Percentiles rank a stretch among this genome's conserved stretches.
phyloP scores from a whole-genome alignment of 306 rosid genomes.

The Leucaena leucocephala region DNA sequence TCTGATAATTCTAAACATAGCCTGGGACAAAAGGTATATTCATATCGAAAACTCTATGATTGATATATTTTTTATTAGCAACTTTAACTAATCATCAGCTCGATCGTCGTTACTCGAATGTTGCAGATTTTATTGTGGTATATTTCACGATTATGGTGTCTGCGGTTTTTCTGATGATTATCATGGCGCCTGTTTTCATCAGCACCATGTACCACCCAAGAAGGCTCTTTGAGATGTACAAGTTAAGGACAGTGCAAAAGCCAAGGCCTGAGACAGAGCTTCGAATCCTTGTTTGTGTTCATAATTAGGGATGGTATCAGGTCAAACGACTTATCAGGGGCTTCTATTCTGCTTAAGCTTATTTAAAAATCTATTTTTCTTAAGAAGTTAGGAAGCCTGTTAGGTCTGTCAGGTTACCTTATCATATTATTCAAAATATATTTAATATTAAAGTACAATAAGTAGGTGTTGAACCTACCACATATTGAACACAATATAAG shows the following conservation, averaged over 20 bases:
- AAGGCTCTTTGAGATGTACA: slow-evolving; percentile 14
- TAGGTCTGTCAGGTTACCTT: too few relatives aligned
- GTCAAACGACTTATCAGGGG: too few relatives aligned
- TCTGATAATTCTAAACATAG: not conserved
- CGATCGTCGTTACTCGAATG: not conserved
- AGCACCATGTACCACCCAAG: slow-evolving; percentile 41
- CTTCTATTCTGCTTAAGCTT: too few relatives aligned
- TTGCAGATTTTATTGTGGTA: slow-evolving; percentile 29
- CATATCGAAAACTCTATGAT: not conserved
- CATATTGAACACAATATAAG: too few relatives aligned
- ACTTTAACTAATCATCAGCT: not conserved
- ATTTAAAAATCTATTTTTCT: too few relatives aligned
- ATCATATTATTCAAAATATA: too few relatives aligned
- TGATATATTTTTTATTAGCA: not conserved
- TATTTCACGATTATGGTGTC: slow-evolving; percentile 26
- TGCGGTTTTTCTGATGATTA: slow-evolving; percentile 32
- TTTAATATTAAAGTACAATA: too few relatives aligned
- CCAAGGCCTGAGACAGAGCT: slow-evolving; percentile 33
- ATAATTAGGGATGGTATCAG: too few relatives aligned
- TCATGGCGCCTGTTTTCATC: slow-evolving; percentile 36
- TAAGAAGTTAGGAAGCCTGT: too few relatives aligned
- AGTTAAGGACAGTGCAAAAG: slow-evolving; percentile 35
- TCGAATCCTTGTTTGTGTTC: slow-evolving; percentile 38
- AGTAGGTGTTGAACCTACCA: too few relatives aligned
- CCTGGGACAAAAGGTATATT: not conserved